Percentiles rank a stretch among this genome's conserved stretches.
Conservation (phyloP, 768 basidiomycete species). For the Psilocybe cubensis region DNA sequence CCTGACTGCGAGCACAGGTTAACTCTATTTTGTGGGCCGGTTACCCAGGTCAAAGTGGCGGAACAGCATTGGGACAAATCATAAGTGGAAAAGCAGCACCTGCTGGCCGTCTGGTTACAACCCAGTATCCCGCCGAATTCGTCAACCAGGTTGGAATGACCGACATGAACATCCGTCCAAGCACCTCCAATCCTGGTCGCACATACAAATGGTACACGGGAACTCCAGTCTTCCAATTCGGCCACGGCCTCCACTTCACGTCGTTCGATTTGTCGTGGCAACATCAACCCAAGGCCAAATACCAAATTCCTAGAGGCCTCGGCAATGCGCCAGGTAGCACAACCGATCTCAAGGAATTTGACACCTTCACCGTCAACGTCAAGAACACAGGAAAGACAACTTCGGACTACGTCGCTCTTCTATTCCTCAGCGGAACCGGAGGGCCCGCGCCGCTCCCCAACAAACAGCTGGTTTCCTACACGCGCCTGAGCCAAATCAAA, state of each 20-base stretch:
- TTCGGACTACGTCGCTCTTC: constrained; percentile 59
- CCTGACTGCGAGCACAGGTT: constrained; percentile 36
- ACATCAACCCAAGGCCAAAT: constrained; percentile 33
- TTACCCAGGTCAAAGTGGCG: constrained; percentile 60
- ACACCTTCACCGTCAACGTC: constrained; percentile 51
- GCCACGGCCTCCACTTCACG: constrained; percentile 58
- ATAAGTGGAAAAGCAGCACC: constrained; percentile 54
- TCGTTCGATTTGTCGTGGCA: constrained; percentile 48
- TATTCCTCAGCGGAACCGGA: constrained; percentile 50
- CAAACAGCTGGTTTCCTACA: constrained; percentile 54
- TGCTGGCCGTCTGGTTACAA: constrained; percentile 55
- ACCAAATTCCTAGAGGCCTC: constrained; percentile 38
- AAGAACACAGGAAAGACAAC: constrained; percentile 50
- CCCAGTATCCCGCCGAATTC: constrained; percentile 57
- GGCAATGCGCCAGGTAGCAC: constrained; percentile 13
- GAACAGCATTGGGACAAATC: constrained; percentile 55
- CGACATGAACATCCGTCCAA: constrained; percentile 58
- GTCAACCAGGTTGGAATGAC: constrained; percentile 55
- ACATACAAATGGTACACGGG: constrained; percentile 64
- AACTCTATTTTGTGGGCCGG: constrained; percentile 60
- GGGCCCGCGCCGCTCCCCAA: constrained; percentile 56
- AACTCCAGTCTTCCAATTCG: constrained; percentile 55
- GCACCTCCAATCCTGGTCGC: constrained; percentile 50
- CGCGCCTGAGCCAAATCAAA: constrained; percentile 36
- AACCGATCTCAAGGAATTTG: constrained; percentile 49